Evolutionary conservation across 108 stramenopile species (phyloP).

Genomic region (Epipyxis sp.): DNA sequence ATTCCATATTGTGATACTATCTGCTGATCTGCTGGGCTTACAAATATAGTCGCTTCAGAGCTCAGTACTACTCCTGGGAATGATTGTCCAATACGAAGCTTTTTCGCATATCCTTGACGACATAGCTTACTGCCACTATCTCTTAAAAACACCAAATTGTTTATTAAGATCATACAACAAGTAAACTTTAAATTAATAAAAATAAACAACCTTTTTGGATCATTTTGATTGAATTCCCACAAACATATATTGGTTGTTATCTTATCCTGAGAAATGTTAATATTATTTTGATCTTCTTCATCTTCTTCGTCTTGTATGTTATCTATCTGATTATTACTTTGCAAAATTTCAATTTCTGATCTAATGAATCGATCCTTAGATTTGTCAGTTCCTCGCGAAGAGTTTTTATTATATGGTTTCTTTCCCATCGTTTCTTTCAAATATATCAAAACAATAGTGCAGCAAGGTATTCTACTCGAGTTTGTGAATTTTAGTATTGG

Average conservation of each 20-base stretch:
- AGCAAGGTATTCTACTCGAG: too few relatives aligned
- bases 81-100: conserved; percentile 69
- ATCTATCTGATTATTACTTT: too few relatives aligned
- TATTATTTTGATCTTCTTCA: background rate
- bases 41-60: conserved; percentile 73
- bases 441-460: too few relatives aligned
- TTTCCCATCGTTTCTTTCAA: too few relatives aligned
- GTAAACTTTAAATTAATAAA: conserved; percentile 62
- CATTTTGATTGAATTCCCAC: conserved; percentile 99
- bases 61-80: conserved; percentile 91
- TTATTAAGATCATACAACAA: conserved; percentile 43
- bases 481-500: too few relatives aligned
- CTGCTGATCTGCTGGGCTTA: conserved; percentile 79
- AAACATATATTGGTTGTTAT: conserved; percentile 58
- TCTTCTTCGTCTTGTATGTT: too few relatives aligned
- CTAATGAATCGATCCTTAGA: too few relatives aligned
- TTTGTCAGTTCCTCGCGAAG: too few relatives aligned
- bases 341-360: too few relatives aligned
- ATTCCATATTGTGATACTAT: conserved; percentile 68
- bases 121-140: background rate
- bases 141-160: conserved; percentile 4
- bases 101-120: conserved; percentile 36
- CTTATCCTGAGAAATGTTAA: background rate
- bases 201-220: conserved; percentile 85
- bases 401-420: too few relatives aligned